Evolutionary conservation across 352 stramenopile genomes (phyloP).

Genomic region (Phytopythium litorale): DNA sequence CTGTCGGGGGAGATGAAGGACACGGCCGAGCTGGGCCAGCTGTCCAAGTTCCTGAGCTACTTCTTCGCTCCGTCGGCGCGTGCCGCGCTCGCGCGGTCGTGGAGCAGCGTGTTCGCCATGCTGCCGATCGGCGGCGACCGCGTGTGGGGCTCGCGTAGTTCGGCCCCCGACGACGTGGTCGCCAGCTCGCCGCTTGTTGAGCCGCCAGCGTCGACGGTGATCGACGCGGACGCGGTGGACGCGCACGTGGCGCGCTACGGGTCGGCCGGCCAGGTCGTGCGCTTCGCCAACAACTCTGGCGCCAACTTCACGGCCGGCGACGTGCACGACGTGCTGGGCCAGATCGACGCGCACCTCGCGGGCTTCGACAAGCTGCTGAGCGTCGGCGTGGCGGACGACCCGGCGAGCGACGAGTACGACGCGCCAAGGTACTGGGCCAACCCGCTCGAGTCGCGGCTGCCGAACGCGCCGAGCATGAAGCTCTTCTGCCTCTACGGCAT

Average conservation of each 20-base stretch:
- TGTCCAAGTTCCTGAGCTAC: conserved; percentile 84
- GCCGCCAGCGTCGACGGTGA: conserved; percentile 23
- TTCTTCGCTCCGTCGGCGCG: conserved; percentile 64
- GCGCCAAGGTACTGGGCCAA: conserved; percentile 84
- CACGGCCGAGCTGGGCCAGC: conserved; percentile 83
- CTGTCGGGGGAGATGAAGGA: conserved; percentile 96
- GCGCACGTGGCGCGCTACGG: conserved; percentile 43
- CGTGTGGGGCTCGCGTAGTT: conserved; percentile 76
- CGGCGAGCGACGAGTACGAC: conserved; percentile 46
- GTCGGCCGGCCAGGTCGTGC: conserved; percentile 45
- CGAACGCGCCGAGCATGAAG: conserved; percentile 89
- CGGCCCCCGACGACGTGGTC: conserved; percentile 62
- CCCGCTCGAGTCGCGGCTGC: conserved; percentile 80
- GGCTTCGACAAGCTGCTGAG: conserved; percentile 40
- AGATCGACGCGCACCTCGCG: conserved; percentile 45
- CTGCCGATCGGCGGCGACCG: conserved; percentile 89
- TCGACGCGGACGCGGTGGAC: conserved; percentile 28
- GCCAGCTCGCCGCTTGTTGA: conserved; percentile 45
- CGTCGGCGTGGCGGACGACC: conserved; percentile 42
- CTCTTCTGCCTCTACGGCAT: conserved; percentile 95
- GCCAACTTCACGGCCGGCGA: conserved; percentile 51
- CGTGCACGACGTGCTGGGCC: conserved; percentile 43
- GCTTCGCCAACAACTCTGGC: conserved; percentile 47
- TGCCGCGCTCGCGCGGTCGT: conserved; percentile 58
- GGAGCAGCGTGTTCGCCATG: conserved; percentile 89